Conservation (phyloP, 2,329 filamentous ascomycete genomes). For the Venturia pyrina region DNA sequence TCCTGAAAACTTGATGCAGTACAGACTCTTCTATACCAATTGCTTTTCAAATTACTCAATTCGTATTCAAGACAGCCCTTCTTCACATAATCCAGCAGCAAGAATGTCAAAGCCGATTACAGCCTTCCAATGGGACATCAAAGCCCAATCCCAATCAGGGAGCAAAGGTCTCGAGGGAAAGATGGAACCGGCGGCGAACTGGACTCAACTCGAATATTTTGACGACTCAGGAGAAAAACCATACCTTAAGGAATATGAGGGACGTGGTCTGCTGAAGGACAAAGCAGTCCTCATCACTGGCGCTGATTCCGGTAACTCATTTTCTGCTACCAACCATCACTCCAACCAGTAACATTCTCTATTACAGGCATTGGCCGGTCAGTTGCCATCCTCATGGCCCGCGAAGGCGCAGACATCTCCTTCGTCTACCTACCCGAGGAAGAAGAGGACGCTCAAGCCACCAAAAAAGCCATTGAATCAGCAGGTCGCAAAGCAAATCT, state of each 20-base stretch:
- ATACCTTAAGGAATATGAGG: conserved; percentile 53
- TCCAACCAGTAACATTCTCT: too few species aligned
- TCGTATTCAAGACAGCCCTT: too few species aligned
- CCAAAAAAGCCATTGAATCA: conserved; percentile 42
- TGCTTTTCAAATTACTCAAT: background rate
- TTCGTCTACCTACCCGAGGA: conserved; percentile 48
- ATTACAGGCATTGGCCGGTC: conserved; percentile 38
- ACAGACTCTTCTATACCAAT: background rate
- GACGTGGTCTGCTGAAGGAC: conserved; percentile 64
- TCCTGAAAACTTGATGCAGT: background rate
- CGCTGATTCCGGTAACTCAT: conserved; percentile 59
- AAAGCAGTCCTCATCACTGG: conserved; percentile 73
- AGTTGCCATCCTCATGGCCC: conserved; percentile 46
- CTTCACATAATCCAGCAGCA: background rate
- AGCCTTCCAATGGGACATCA: conserved; percentile 18
- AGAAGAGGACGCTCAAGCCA: conserved; percentile 45
- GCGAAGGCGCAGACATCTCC: conserved; percentile 47
- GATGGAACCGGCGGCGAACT: conserved; percentile 22
- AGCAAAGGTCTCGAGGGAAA: conserved; percentile 23
- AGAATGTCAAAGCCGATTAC: conserved; percentile 15
- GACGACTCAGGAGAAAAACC: conserved; percentile 21
- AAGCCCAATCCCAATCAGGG: conserved; percentile 22
- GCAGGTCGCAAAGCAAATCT: conserved; percentile 40
- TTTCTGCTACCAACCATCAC: background rate
- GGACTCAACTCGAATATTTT: conserved; percentile 24